phyloP scores from a whole-genome alignment of 148 eudicot species.

The Nepenthes mirabilis region DNA sequence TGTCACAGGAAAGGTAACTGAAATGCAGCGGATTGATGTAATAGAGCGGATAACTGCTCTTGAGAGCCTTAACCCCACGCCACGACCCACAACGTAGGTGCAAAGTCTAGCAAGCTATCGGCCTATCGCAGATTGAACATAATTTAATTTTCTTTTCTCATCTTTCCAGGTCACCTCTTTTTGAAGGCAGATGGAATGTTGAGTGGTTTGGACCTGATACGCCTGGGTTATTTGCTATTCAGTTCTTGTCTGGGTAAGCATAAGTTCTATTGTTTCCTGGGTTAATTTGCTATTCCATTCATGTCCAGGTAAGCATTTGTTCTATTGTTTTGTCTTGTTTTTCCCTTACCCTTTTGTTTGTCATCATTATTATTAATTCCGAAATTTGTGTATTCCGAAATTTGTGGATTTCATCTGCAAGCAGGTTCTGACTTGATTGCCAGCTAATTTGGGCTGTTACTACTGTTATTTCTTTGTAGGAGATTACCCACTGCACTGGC shows the following conservation, averaged over 20 bases:
- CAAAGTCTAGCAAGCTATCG: constrained; percentile 14
- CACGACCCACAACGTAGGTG: constrained; percentile 97
- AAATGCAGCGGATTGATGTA: constrained; percentile 72
- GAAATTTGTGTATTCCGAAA: constrained; percentile 1
- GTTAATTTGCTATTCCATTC: constrained; percentile 34
- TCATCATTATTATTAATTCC: not conserved
- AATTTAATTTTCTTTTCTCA: constrained; percentile 27
- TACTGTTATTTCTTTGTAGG: constrained; percentile 35
- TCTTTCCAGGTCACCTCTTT: constrained; percentile 83
- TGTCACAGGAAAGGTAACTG: constrained; percentile 60
- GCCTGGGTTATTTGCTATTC: constrained; percentile 52
- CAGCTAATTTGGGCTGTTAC: not conserved
- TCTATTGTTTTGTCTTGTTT: constrained; percentile 7
- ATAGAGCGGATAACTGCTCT: constrained; percentile 77
- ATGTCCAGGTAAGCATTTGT: constrained; percentile 44
- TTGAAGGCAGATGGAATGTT: constrained; percentile 86
- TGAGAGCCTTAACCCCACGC: constrained; percentile 85
- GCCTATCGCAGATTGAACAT: constrained; percentile 6
- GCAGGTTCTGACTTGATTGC: not conserved
- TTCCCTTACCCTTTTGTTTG: not conserved
- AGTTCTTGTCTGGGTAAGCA: constrained; percentile 50
- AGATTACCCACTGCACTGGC: constrained; percentile 55
- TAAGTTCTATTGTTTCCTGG: constrained; percentile 16
- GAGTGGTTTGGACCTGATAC: constrained; percentile 81
- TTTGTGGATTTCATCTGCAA: not conserved